A percentile compares a stretch with the other conserved stretches of the same genome.
These are phyloP conservation scores for Calocybe gangraenosa DNA, from an alignment of 768 basidiomycete species.

Conservation along the genomic window DNA sequence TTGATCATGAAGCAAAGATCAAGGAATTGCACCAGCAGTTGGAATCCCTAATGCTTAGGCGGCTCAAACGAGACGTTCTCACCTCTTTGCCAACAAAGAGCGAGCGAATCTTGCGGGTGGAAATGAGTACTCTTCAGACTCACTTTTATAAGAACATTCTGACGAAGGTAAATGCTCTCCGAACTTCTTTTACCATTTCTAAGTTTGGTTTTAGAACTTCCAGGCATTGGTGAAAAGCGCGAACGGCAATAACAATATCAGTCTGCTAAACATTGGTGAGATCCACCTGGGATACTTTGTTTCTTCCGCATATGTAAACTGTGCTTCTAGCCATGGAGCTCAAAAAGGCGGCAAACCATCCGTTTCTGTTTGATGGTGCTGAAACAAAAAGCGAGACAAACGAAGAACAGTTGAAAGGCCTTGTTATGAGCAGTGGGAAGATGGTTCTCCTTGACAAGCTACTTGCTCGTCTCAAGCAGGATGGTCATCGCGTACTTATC, in stretches of 20 bases:
- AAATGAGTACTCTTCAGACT: slow-evolving; percentile 95
- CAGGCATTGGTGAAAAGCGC: slow-evolving; percentile 87
- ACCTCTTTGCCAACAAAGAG: slow-evolving; percentile 97
- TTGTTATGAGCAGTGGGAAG: slow-evolving; percentile 98
- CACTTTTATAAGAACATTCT: slow-evolving; percentile 99
- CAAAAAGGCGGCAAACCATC: slow-evolving; percentile 98
- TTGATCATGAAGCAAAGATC: slow-evolving; percentile 91
- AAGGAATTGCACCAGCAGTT: slow-evolving; percentile 93
- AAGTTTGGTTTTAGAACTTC: slow-evolving; percentile 64
- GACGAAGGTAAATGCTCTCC: slow-evolving; percentile 59
- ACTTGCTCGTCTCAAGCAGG: slow-evolving; percentile 80
- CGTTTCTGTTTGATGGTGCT: slow-evolving; percentile 96
- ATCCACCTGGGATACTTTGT: slow-evolving; percentile 7
- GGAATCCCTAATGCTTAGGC: slow-evolving; percentile 89
- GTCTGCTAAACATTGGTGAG: slow-evolving; percentile 89
- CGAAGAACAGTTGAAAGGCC: slow-evolving; percentile 89
- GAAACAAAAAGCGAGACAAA: slow-evolving; percentile 56
- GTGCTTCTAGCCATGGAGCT: slow-evolving; percentile 82
- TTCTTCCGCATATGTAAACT: slow-evolving; percentile 2
- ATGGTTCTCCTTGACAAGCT: slow-evolving; percentile 98
- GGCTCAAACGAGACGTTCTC: slow-evolving; percentile 93
- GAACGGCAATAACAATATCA: slow-evolving; percentile 86
- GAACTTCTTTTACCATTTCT: background rate
- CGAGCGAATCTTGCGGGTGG: slow-evolving; percentile 94
- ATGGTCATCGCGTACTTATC: slow-evolving; percentile 95